Evolutionary conservation across 129 eudicot genomes (phyloP), one percentile per base, ranked within the genome.

Genomic region (Calendula officinalis): DNA sequence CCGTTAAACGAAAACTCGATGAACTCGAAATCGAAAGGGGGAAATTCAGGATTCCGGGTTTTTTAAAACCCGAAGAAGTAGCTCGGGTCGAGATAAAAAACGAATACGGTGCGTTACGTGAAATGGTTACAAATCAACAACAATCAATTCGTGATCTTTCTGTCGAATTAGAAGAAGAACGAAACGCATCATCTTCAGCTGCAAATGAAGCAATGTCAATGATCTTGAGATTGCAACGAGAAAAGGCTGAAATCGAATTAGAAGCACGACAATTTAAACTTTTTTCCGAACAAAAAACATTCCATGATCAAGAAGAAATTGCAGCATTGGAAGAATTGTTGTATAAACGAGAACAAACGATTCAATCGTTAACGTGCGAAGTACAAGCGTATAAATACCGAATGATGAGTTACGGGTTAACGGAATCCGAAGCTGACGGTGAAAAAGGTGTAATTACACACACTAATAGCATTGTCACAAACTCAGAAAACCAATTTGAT

Each of bases 141-240:
- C 74, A 74, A 38, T 79, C 75, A 4, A 90, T 90, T 64, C 75
- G 67, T 47, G 89, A 81, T 15, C 86, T 90, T 16, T 60, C 77
- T 4, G 8, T 49, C 13, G 95, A 90, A 36, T 59, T 90, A 53
- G 97, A 90, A 6, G 89, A 90, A 76, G 97, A 86, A 62, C 75
- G 95, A 27, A 81, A 90, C 34, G 97, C 97, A 2, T 62, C 97
- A 0, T 83, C 97, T 3, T 86, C 97, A 0, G 95, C 95, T 64
- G 90, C 95, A 10, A 87, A 87, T 39, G 95, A 83, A 67, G 90
- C 95, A 3, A 90, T 90, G 95, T 86, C 97, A 4, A 90, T 90
- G 97, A 90, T 90, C 17, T 75, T 90, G 72, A 75, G 97, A 72
- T 64, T 90, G 78, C 95, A 90, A 75, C 81, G 89, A 30, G 95